Conservation (phyloP, 2,329 filamentous ascomycete genomes). For the Fusarium xyrophilum region DNA sequence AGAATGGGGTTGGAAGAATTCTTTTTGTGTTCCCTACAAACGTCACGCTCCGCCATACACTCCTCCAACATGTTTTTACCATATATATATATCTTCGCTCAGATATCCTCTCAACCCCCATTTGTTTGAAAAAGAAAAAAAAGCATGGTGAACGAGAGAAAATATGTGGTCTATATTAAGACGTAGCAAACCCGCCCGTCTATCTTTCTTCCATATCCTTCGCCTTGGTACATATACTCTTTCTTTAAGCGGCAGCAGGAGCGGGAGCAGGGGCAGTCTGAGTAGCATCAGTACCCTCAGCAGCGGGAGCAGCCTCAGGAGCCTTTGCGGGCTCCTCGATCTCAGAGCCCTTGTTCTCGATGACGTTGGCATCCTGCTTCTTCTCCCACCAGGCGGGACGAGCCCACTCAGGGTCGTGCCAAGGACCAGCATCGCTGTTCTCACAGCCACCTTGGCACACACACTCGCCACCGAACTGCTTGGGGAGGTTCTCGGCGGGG, state of each 20-base stretch:
- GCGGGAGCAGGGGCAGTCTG: slow-evolving; percentile 43
- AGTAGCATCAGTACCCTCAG: slow-evolving; percentile 45
- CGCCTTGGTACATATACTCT: slow-evolving; percentile 2
- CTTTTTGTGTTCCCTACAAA: slow-evolving; percentile 13
- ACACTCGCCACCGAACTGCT: slow-evolving; percentile 83
- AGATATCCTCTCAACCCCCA: slow-evolving; percentile 15
- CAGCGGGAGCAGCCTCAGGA: slow-evolving; percentile 44
- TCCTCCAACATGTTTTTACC: slow-evolving; percentile 23
- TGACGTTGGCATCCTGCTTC: slow-evolving; percentile 50
- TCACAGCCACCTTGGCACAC: slow-evolving; percentile 82
- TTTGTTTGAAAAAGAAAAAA: slow-evolving; percentile 19
- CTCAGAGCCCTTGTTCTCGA: slow-evolving; percentile 52
- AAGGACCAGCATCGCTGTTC: slow-evolving; percentile 89
- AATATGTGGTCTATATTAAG: slow-evolving; percentile 35
- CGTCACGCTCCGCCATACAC: slow-evolving; percentile 23
- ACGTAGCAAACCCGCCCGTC: slow-evolving; percentile 25
- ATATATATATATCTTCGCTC: slow-evolving; percentile 13
- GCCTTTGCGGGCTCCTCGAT: slow-evolving; percentile 46
- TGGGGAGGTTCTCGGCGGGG: slow-evolving; percentile 87
- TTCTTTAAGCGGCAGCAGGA: slow-evolving; percentile 46
- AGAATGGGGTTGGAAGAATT: background rate
- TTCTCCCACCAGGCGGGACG: slow-evolving; percentile 70
- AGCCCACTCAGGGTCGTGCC: slow-evolving; percentile 75
- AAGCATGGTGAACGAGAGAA: slow-evolving; percentile 33
- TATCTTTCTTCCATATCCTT: slow-evolving; percentile 22